Percentiles rank a stretch among this genome's conserved stretches.
phyloP scores from a whole-genome alignment of 2,329 filamentous ascomycete genomes.

The Sphaerulina vaccinii region DNA sequence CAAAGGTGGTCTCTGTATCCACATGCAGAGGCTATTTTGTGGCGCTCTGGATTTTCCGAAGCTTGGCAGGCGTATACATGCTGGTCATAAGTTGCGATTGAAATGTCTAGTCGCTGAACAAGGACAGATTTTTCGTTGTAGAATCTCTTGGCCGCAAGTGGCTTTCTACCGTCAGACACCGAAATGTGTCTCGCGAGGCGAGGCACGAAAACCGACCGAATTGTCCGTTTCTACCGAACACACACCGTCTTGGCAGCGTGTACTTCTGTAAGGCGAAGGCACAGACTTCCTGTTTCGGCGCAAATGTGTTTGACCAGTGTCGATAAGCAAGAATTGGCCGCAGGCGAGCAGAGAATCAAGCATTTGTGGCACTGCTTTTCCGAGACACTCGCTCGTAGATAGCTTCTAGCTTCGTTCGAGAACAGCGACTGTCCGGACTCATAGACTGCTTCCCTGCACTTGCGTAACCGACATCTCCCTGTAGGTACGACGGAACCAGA shows the following conservation, averaged over 20 bases:
- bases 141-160: neutral
- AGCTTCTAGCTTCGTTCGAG: neutral
- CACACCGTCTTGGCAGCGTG: neutral
- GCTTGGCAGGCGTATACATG: neutral
- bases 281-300: neutral
- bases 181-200: neutral
- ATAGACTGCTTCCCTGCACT: neutral
- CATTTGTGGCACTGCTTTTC: neutral
- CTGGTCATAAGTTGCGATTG: neutral
- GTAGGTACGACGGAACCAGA: neutral
- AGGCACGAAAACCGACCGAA: neutral
- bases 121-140: neutral
- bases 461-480: neutral
- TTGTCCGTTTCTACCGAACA: neutral
- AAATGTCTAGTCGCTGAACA: neutral
- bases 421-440: neutral
- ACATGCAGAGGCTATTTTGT: constrained; percentile 1
- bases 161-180: neutral
- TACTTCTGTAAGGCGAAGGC: neutral
- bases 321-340: neutral
- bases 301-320: neutral
- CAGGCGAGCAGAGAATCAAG: neutral
- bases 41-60: neutral
- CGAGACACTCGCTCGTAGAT: neutral
- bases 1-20: constrained; percentile 1